Base-by-base conservation (phyloP, 1,139 yeast genomes). In the Geotrichum carabidarum region DNA sequence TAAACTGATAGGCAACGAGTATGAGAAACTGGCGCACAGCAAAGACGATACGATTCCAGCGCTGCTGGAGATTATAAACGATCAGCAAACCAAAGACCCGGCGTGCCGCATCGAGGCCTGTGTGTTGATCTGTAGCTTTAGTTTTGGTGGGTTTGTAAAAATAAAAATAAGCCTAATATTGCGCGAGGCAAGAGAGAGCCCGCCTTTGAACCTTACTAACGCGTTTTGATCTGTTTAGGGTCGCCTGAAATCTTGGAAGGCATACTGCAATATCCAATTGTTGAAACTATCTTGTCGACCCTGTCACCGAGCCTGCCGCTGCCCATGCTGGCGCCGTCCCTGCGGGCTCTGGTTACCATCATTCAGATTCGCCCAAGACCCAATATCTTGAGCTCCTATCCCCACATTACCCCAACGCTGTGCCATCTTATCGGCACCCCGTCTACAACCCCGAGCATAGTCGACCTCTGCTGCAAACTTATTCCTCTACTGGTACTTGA, bases 1-100 rank as follows among this genome's bases (percentile, higher is more conserved):
- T 55, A 58, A 64, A n/a, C 58, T 70, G 11, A 70, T 71, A 36
- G 74, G 74, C 17, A 72, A 70, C 53, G 63, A 64, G 37, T 70
- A 68, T 32, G 65, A 67, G 51, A 70, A 70, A 57, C 61, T 61
- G 30, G 57, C 51, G 27, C 65, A 60, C 32, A 57, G 65, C 32
- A 58, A 58, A 8, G 59, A 60, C 17, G 65, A 65, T 11, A 58
- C 68, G 8, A 61, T 69, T 14, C 62, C 60, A 2, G 61, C 60
- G 11, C 58, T 70, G 41, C 59, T 68, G 8, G 55, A 53, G 14
- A 58, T 68, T 12, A 58, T 69, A 12, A 56, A 53, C 27, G 51
- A 54, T 22, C 22, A 27, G 12, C 14, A 32, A n/a, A 40, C 32
- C 7, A 32, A 50, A 4, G 57, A 56, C n/a, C 17, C 12, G 17